phyloP scores from a whole-genome alignment of 257 asterid species.

The Nicotiana paniculata region DNA sequence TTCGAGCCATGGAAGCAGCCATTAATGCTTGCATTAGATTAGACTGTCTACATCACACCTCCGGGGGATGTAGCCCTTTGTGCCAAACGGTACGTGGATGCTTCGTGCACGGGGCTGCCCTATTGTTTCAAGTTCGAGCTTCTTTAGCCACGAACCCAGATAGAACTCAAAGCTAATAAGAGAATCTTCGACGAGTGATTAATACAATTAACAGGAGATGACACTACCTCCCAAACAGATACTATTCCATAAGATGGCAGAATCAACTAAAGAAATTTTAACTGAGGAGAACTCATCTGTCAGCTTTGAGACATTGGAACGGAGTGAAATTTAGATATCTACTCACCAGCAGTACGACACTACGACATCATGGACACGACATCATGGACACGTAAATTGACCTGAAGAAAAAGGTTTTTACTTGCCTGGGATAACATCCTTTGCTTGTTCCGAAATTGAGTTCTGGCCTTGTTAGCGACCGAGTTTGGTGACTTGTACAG shows the following conservation, averaged over 20 bases:
- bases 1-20: too few species aligned
- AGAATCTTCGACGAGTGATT: not conserved
- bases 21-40: too few species aligned
- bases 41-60: too few species aligned
- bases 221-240: not conserved
- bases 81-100: too few species aligned
- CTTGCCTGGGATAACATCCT: conserved; percentile 64
- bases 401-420: not conserved
- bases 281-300: not conserved
- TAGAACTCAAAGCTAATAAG: too few species aligned
- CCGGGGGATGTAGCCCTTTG: too few species aligned
- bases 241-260: not conserved
- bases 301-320: not conserved
- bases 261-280: not conserved
- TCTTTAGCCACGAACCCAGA: not conserved
- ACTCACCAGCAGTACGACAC: not conserved
- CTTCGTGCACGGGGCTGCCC: too few species aligned
- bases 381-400: too few species aligned
- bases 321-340: too few species aligned
- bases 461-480: conserved; percentile 67
- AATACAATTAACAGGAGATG: too few species aligned
- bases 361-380: not conserved
- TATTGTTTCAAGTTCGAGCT: not conserved
- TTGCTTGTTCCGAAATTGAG: conserved; percentile 71
- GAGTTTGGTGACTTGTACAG: conserved; percentile 77